Evolutionary conservation across 176 grass and related monocot genomes (phyloP), one percentile per base, ranked within the genome.

Genomic region (Lolium rigidum): DNA sequence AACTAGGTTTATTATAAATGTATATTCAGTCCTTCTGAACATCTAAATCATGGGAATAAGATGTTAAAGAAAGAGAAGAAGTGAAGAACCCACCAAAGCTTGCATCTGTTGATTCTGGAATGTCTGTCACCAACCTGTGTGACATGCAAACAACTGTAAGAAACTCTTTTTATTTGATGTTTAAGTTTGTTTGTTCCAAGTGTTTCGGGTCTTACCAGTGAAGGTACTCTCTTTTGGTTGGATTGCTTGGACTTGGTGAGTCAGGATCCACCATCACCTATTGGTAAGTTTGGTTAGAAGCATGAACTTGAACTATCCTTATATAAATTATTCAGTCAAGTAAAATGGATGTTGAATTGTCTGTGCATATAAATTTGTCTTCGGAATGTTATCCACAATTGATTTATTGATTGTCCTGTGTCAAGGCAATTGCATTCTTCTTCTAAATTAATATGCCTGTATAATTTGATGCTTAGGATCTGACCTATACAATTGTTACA

Each of bases 261-360:
- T 98, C 96, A 16, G 96, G 96, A 82, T 98, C 93, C 78, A 98
- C 86, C 93, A 98, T 95, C 24, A 86, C 96, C 96, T 98, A 84
- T 80, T 81, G 63, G 55, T 70, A 92, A 86, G 58, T 79, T 84
- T 89, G 57, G 61, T 90, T 86, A 80, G 77, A 62, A 84, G 77
- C 78, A 87, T 80, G 83, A 87, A 76, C 25, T 70, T 63, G 21
- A 65, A 41, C 70, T 14, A 35, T 79, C 62, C 3, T 25, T 51
- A 51, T 43, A 84, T 17, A 83, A 22, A 25, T 52, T 57, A 62
- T 21, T 77, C 12, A 72, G 62, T 37, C 47, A 68, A 82, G 46
- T 31, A 76, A 74, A 52, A 85, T 21, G 50, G 46, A 18, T 85
- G 22, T 6, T 52, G 81, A 55, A 25, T 77, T 85, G 20, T 77